phyloP scores from a whole-genome alignment of 805 yeast species.

The Metschnikowia borealis region DNA sequence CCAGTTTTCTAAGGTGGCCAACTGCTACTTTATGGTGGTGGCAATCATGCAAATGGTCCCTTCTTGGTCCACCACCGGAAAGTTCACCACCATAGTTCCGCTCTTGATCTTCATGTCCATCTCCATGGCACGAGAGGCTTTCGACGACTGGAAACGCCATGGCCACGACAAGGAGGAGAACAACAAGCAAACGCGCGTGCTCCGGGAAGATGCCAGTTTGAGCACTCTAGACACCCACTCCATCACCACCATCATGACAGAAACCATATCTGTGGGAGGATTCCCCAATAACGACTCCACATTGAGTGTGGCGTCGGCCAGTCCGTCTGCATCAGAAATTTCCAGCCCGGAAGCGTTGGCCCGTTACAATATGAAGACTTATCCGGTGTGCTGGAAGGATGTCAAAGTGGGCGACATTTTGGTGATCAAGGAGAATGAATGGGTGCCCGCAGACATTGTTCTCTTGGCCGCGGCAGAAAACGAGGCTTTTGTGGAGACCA shows the following conservation, averaged over 20 bases:
- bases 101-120: slow-evolving; percentile 79
- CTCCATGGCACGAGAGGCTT: slow-evolving; percentile 89
- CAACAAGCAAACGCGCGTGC: slow-evolving; percentile 34
- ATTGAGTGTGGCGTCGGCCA: not conserved
- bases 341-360: slow-evolving; percentile 9
- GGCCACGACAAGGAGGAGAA: slow-evolving; percentile 83
- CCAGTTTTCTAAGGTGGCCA: slow-evolving; percentile 91
- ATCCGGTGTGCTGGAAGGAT: slow-evolving; percentile 59
- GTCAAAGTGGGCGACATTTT: slow-evolving; percentile 86
- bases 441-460: slow-evolving; percentile 91
- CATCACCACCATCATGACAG: slow-evolving; percentile 37
- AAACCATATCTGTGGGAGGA: slow-evolving; percentile 25
- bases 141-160: slow-evolving; percentile 87
- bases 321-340: slow-evolving; percentile 3
- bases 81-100: slow-evolving; percentile 90
- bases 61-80: slow-evolving; percentile 95
- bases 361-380: slow-evolving; percentile 33
- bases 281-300: not conserved
- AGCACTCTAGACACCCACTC: slow-evolving; percentile 33
- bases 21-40: slow-evolving; percentile 82
- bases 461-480: slow-evolving; percentile 58
- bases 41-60: slow-evolving; percentile 95
- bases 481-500: slow-evolving; percentile 83
- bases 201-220: slow-evolving; percentile 30
- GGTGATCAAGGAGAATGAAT: slow-evolving; percentile 70